A percentile compares a stretch with the other conserved stretches of the same genome.
phyloP scores from a whole-genome alignment of 345 rosid genomes.

The Moricandia arvensis region DNA sequence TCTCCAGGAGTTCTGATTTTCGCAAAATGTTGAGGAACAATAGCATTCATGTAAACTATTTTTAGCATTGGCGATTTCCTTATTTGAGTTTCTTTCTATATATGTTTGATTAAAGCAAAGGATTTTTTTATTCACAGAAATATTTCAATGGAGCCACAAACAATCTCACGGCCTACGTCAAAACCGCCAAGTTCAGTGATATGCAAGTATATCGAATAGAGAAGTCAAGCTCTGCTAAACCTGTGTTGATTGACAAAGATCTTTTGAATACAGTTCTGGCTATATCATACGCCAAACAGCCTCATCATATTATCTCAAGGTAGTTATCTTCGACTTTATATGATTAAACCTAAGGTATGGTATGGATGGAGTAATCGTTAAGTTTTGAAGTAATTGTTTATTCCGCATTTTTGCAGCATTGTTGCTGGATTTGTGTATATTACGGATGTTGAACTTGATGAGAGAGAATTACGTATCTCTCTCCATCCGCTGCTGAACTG shows the following conservation, averaged over 20 bases:
- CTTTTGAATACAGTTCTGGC: background rate
- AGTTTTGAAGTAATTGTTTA: background rate
- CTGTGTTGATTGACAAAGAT: background rate
- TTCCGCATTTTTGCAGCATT: slow-evolving; percentile 21
- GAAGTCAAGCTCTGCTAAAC: background rate
- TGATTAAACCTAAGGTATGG: background rate
- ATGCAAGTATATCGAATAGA: background rate
- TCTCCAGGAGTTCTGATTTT: background rate
- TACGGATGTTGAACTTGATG: background rate
- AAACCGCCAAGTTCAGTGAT: background rate
- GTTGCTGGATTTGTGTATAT: slow-evolving; percentile 30
- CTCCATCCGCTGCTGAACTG: slow-evolving; percentile 17
- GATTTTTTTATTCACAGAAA: background rate
- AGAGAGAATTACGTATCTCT: slow-evolving; percentile 15
- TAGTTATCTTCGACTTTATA: background rate
- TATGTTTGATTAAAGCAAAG: background rate
- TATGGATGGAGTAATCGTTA: background rate
- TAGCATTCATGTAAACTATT: background rate
- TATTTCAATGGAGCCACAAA: background rate
- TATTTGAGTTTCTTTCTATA: background rate
- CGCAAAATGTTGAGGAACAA: slow-evolving; percentile 7
- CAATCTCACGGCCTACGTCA: background rate
- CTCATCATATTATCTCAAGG: background rate
- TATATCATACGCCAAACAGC: background rate
- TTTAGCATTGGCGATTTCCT: background rate